phyloP scores from a whole-genome alignment of 2,329 filamentous ascomycete genomes.

The Niveomyces coronatus region DNA sequence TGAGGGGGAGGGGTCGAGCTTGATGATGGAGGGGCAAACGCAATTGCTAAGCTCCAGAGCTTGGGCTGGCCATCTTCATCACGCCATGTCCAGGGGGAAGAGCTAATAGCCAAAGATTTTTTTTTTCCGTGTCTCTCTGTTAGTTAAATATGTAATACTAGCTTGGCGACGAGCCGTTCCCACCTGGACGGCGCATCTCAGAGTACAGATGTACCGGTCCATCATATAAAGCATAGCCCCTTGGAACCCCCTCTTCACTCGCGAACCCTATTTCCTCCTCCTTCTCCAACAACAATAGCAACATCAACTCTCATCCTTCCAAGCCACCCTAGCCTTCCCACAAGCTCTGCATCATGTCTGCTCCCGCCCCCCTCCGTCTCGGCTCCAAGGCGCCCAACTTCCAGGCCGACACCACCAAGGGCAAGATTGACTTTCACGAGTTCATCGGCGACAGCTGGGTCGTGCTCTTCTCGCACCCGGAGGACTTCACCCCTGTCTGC shows the following conservation, averaged over 20 bases:
- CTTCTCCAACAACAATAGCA: neutral
- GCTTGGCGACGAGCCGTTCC: too few relatives aligned
- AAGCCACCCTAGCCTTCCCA: slow-evolving; percentile 1
- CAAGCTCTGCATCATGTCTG: slow-evolving; percentile 19
- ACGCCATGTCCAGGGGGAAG: slow-evolving; percentile 6
- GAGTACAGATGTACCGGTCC: too few relatives aligned
- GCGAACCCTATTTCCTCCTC: neutral
- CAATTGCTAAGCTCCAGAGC: neutral
- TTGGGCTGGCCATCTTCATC: neutral
- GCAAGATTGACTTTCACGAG: slow-evolving; percentile 73
- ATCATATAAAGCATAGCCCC: too few relatives aligned
- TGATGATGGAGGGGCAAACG: slow-evolving; percentile 5
- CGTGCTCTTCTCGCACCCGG: slow-evolving; percentile 75
- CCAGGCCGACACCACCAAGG: slow-evolving; percentile 67
- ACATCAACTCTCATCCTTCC: neutral
- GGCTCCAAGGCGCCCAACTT: slow-evolving; percentile 69
- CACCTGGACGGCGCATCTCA: too few relatives aligned
- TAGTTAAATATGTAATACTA: too few relatives aligned
- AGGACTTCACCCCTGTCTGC: slow-evolving; percentile 91
- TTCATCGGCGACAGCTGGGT: slow-evolving; percentile 73
- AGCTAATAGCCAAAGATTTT: too few relatives aligned
- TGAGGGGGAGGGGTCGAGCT: slow-evolving; percentile 5
- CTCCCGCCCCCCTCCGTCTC: slow-evolving; percentile 42
- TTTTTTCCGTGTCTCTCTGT: too few relatives aligned
- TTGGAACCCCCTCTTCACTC: neutral